phyloP scores from a whole-genome alignment of 345 rosid genomes.

The Corchorus olitorius region DNA sequence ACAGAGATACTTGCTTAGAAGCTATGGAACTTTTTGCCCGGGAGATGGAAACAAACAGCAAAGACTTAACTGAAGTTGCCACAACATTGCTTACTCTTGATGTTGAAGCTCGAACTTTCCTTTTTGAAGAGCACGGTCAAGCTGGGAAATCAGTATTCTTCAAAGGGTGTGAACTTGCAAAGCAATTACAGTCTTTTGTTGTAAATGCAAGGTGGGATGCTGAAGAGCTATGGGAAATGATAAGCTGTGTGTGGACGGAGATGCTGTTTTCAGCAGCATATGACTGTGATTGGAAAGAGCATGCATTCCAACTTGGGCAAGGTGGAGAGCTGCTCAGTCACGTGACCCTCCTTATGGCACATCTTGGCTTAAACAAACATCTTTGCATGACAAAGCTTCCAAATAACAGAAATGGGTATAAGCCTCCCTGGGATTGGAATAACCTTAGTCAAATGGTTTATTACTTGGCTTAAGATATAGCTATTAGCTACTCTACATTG shows the following conservation, averaged over 20 bases:
- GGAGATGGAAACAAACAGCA: too few relatives aligned
- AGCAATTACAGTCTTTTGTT: neutral
- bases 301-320: conserved; percentile 24
- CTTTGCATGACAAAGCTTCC: neutral
- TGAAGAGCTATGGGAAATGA: conserved; percentile 25
- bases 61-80: neutral
- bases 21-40: neutral
- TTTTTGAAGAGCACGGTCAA: neutral
- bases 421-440: neutral
- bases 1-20: conserved; percentile 16
- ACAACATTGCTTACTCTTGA: neutral
- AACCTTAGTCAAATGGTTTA: neutral
- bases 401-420: neutral
- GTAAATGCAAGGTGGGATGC: neutral
- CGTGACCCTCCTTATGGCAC: conserved; percentile 25
- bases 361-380: conserved; percentile 23
- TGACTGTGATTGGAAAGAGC: conserved; percentile 27
- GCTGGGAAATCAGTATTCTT: conserved; percentile 16
- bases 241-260: conserved; percentile 27
- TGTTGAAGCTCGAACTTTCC: neutral
- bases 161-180: conserved; percentile 10
- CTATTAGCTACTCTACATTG: neutral
- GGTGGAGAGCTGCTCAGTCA: conserved; percentile 34
- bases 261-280: conserved; percentile 25
- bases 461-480: neutral